Percentiles rank a stretch among this genome's conserved stretches.
These are phyloP conservation scores for Leucosporidium yakuticum DNA, from an alignment of 768 basidiomycete genomes.

Conservation along the genomic window DNA sequence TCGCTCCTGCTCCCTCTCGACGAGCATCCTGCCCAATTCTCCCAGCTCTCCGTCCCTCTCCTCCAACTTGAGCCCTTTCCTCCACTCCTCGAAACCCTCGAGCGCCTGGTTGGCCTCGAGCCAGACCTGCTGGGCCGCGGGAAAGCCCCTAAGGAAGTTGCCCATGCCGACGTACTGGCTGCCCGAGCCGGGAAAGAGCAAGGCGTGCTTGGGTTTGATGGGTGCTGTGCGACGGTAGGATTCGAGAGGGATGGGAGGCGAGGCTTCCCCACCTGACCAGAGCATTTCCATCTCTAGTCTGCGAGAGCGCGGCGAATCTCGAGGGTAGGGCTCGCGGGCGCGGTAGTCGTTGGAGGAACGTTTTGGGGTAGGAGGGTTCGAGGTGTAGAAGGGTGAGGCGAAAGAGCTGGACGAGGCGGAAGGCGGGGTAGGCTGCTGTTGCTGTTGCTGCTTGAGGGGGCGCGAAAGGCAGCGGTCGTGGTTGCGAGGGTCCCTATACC, in stretches of 20 bases:
- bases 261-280: constrained; percentile 31
- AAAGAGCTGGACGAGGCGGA: neutral
- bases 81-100: constrained; percentile 37
- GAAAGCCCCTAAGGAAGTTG: constrained; percentile 23
- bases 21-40: constrained; percentile 31
- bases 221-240: constrained; percentile 2
- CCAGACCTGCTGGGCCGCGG: constrained; percentile 33
- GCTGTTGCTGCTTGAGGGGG: neutral
- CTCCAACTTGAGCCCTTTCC: constrained; percentile 30
- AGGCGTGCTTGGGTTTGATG: constrained; percentile 28
- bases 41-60: constrained; percentile 35
- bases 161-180: constrained; percentile 38
- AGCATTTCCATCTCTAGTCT: constrained; percentile 32
- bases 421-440: neutral
- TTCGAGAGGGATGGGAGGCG: constrained; percentile 27
- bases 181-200: constrained; percentile 39
- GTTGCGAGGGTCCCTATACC: constrained; percentile 18
- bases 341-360: constrained; percentile 1
- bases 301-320: constrained; percentile 12
- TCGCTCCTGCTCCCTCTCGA: constrained; percentile 10
- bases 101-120: constrained; percentile 39
- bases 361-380: neutral
- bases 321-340: neutral
- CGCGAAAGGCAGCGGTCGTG: constrained; percentile 19
- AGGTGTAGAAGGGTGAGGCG: neutral